Conservation (phyloP, 768 basidiomycete species). For the Ramaria rubella region DNA sequence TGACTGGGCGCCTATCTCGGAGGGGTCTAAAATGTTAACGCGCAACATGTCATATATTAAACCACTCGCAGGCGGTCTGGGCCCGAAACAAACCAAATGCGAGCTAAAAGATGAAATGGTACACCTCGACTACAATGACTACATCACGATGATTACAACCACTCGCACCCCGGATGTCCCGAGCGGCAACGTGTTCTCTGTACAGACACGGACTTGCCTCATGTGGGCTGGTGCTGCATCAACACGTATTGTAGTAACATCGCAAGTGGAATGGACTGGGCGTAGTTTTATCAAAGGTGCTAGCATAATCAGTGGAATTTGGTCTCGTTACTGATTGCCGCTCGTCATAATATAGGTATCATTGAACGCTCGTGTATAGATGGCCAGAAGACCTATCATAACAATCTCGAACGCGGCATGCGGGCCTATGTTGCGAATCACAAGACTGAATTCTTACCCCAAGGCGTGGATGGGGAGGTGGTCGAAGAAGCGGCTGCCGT, state of each 20-base stretch:
- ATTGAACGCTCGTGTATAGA: conserved; percentile 89
- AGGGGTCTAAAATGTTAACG: conserved; percentile 61
- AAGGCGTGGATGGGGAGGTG: conserved; percentile 58
- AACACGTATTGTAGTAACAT: conserved; percentile 78
- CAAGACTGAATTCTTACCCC: conserved; percentile 82
- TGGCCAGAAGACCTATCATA: conserved; percentile 84
- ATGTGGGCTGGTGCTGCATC: conserved; percentile 85
- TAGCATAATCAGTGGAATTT: conserved; percentile 12
- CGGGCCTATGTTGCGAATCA: conserved; percentile 84
- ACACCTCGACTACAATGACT: conserved; percentile 77
- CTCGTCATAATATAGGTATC: conserved; percentile 51
- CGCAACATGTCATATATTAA: conserved; percentile 97
- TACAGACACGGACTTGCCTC: conserved; percentile 91
- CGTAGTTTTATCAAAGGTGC: conserved; percentile 95
- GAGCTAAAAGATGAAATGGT: conserved; percentile 84
- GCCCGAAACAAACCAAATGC: conserved; percentile 94
- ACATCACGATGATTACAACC: conserved; percentile 76
- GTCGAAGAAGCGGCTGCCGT: conserved; percentile 39
- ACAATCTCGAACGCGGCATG: conserved; percentile 79
- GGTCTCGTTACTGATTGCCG: too few species aligned
- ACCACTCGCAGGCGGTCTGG: conserved; percentile 78
- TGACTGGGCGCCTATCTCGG: conserved; percentile 75
- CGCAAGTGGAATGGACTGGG: conserved; percentile 93
- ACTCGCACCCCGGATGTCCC: conserved; percentile 94
- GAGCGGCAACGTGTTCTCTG: conserved; percentile 84